Conservation (phyloP, 1,284 basidiomycete genomes). For the Cutaneotrichosporon spelunceum region DNA sequence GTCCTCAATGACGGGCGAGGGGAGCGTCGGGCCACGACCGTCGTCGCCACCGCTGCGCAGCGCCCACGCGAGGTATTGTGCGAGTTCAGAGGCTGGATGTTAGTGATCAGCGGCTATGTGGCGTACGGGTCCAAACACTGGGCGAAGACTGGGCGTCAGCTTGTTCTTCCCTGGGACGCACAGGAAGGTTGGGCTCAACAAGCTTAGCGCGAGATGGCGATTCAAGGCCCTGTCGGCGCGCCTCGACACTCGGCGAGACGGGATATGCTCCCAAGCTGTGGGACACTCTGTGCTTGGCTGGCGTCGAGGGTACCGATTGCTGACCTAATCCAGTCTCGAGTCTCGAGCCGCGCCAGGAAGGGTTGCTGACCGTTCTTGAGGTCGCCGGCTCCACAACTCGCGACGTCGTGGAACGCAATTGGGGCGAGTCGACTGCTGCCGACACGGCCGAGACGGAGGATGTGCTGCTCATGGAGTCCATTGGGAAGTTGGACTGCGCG, state of each 20-base stretch:
- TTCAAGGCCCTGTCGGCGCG: neutral
- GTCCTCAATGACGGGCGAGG: constrained; percentile 40
- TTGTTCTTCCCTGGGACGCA: neutral
- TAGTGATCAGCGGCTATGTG: neutral
- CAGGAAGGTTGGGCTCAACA: constrained; percentile 15
- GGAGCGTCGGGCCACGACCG: constrained; percentile 37
- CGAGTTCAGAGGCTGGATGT: constrained; percentile 35
- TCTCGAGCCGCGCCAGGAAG: neutral
- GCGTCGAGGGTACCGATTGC: constrained; percentile 6
- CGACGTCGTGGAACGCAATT: neutral
- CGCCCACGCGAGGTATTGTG: constrained; percentile 35
- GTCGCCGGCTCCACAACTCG: neutral
- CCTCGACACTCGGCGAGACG: constrained; percentile 7
- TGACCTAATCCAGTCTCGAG: neutral
- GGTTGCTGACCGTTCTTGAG: neutral
- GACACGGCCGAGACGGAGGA: neutral
- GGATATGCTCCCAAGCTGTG: constrained; percentile 11
- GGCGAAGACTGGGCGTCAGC: constrained; percentile 31
- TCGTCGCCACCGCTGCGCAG: constrained; percentile 43
- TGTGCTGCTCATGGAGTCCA: neutral
- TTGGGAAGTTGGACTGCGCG: neutral
- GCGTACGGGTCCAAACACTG: constrained; percentile 39
- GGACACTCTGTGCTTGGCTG: constrained; percentile 5
- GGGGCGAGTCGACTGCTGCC: neutral
- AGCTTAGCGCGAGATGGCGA: constrained; percentile 1